Conservation (phyloP, 2,329 filamentous ascomycete genomes). For the Stagonosporopsis chrysanthemi region DNA sequence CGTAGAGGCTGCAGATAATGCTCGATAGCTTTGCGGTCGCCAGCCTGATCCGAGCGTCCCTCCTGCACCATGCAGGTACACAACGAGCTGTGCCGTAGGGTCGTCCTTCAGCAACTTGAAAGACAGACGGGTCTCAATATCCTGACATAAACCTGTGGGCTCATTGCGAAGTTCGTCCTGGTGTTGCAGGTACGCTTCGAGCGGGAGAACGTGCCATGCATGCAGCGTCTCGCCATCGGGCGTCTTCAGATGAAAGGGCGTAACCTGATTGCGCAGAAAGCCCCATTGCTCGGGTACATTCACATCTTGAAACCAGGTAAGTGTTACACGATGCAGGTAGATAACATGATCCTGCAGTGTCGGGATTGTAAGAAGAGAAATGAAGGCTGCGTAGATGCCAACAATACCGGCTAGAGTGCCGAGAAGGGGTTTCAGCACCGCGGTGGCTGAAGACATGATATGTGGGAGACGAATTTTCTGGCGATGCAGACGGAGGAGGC, state of each 20-base stretch:
- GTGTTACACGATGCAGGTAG: constrained; percentile 62
- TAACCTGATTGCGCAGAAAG: constrained; percentile 59
- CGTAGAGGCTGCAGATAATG: constrained; percentile 58
- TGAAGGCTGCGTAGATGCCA: constrained; percentile 52
- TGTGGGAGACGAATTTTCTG: too few relatives aligned
- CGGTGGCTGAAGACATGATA: constrained; percentile 28
- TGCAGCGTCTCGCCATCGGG: constrained; percentile 53
- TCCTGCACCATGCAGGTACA: constrained; percentile 67
- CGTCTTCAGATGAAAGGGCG: constrained; percentile 57
- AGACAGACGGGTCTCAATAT: constrained; percentile 65
- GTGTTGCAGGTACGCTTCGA: constrained; percentile 56
- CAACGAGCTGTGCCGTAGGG: constrained; percentile 67
- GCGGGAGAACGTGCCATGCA: constrained; percentile 60
- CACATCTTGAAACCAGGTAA: constrained; percentile 64
- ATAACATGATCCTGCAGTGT: constrained; percentile 64
- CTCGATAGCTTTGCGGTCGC: constrained; percentile 64
- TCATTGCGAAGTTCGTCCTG: constrained; percentile 53
- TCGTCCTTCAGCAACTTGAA: constrained; percentile 70
- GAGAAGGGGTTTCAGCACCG: constrained; percentile 33
- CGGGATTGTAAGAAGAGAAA: constrained; percentile 57
- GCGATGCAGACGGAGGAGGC: not conserved
- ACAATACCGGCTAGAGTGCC: constrained; percentile 29
- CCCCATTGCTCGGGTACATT: constrained; percentile 58
- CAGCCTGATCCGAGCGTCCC: constrained; percentile 65
- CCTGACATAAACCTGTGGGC: constrained; percentile 56